A percentile compares a stretch with the other conserved stretches of the same genome.
Evolutionary conservation across 192 early-diverging fungal species (phyloP).

Genomic region (Backusella circina): DNA sequence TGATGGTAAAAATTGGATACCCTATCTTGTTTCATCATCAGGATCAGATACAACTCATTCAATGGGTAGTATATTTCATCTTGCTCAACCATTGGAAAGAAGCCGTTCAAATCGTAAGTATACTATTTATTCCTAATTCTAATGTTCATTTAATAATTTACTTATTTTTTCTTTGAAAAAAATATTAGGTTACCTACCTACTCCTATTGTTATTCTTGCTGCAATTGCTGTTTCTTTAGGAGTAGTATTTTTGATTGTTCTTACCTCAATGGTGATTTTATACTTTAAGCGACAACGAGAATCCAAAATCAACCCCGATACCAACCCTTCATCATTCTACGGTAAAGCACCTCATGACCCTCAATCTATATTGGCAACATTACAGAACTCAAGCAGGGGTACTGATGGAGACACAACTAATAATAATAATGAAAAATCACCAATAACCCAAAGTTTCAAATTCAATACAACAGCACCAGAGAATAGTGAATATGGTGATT

Average conservation of each 20-base stretch:
- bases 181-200: constrained; percentile 34
- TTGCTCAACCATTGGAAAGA: background rate
- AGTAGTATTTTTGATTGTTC: constrained; percentile 63
- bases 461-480: background rate
- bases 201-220: constrained; percentile 63
- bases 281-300: constrained; percentile 27
- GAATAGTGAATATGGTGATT: background rate
- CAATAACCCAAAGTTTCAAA: background rate
- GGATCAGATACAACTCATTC: constrained; percentile 12
- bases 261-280: constrained; percentile 52
- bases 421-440: background rate
- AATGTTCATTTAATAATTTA: background rate
- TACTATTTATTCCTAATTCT: constrained; percentile 4
- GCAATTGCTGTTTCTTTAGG: constrained; percentile 62
- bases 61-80: constrained; percentile 26
- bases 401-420: background rate
- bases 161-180: background rate
- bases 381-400: background rate
- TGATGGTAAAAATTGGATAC: constrained; percentile 45
- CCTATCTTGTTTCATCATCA: constrained; percentile 37
- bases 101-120: background rate
- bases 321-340: constrained; percentile 20
- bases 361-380: constrained; percentile 27
- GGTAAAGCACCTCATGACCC: constrained; percentile 32
- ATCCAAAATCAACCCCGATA: constrained; percentile 3